Conservation (phyloP, 106 monocot species). For the Platanthera zijinensis region DNA sequence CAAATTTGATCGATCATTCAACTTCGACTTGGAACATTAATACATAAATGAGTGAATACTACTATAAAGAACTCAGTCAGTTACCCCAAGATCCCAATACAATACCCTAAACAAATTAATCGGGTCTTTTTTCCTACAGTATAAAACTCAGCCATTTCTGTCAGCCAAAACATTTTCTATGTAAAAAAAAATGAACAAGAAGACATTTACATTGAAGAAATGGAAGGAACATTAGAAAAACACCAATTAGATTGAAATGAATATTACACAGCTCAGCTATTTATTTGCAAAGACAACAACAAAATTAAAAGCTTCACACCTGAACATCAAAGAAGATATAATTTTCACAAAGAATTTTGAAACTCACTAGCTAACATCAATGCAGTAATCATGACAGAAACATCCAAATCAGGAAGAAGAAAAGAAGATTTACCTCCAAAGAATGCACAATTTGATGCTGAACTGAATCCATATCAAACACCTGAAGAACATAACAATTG, state of each 20-base stretch:
- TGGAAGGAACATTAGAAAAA: background rate
- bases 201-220: background rate
- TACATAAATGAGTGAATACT: too few relatives aligned
- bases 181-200: background rate
- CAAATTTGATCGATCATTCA: too few relatives aligned
- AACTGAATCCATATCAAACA: slow-evolving; percentile 3
- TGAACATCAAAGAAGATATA: background rate
- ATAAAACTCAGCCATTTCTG: background rate
- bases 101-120: background rate
- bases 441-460: slow-evolving; percentile 1
- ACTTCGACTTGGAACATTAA: too few relatives aligned
- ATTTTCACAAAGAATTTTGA: background rate
- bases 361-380: slow-evolving; percentile 1
- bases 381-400: background rate
- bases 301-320: background rate
- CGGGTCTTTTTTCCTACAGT: background rate
- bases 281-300: slow-evolving; percentile 12
- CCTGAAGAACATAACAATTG: slow-evolving; percentile 8
- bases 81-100: too few relatives aligned
- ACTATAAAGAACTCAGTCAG: too few relatives aligned
- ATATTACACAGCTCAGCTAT: background rate
- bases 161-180: background rate
- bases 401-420: slow-evolving; percentile 2
- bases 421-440: slow-evolving; percentile 1
- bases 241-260: slow-evolving; percentile 1